phyloP scores from a whole-genome alignment of 2,329 filamentous ascomycete genomes.

The Aulographum hederae region DNA sequence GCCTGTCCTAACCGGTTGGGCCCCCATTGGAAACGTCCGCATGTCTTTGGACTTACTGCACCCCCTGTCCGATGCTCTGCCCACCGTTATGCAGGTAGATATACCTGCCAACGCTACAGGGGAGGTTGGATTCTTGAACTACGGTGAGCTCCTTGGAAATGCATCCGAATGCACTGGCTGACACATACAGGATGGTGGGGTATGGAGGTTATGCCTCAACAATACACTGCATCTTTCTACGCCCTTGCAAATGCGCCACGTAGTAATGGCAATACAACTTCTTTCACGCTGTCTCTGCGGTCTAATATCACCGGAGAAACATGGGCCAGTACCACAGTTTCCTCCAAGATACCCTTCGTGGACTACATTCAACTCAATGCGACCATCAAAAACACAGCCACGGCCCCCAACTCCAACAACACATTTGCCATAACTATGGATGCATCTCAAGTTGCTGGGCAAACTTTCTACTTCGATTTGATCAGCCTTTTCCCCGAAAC shows the following conservation, averaged over 20 bases:
- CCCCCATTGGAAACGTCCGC: slow-evolving; percentile 14
- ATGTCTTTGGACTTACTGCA: slow-evolving; percentile 20
- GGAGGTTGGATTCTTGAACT: slow-evolving; percentile 28
- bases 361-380: slow-evolving; percentile 15
- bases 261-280: slow-evolving; percentile 15
- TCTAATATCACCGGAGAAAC: slow-evolving; percentile 18
- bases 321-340: slow-evolving; percentile 10
- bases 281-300: slow-evolving; percentile 21
- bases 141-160: slow-evolving; percentile 11
- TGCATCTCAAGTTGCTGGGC: slow-evolving; percentile 18
- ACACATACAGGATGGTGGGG: slow-evolving; percentile 25
- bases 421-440: slow-evolving; percentile 33
- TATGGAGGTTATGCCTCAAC: slow-evolving; percentile 28
- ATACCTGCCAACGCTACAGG: slow-evolving; percentile 18
- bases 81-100: slow-evolving; percentile 23
- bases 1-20: slow-evolving; percentile 11
- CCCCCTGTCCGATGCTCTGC: slow-evolving; percentile 26
- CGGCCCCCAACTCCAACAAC: slow-evolving; percentile 30
- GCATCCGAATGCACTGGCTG: not conserved
- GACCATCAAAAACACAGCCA: slow-evolving; percentile 23
- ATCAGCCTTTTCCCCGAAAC: slow-evolving; percentile 36
- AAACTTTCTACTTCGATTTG: slow-evolving; percentile 30
- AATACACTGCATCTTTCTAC: slow-evolving; percentile 33
- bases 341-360: slow-evolving; percentile 8
- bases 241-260: slow-evolving; percentile 18